Base-by-base conservation (phyloP, 179 eudicot genomes). In the Corrigiola litoralis region DNA sequence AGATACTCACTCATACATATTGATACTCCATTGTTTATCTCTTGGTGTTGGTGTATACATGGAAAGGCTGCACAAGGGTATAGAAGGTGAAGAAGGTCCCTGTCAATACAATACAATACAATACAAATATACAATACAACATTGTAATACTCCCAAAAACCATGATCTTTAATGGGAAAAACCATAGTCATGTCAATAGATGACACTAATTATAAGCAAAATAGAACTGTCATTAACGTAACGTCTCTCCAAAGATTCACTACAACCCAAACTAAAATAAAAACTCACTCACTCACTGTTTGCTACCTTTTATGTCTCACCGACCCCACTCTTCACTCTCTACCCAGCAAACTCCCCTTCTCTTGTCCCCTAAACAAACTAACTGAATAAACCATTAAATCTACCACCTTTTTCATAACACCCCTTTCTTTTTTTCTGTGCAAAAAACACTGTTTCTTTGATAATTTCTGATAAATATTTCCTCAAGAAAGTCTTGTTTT, bases 241-340 rank as follows among this genome's bases (percentile, higher is more conserved):
- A 85, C 85, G 95, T 81, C 79, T 78, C 50, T 76, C 81, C 87
- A 79, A 85, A 81, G 86, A 72, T 75, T 76, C 78, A 87, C 77
- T 72, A 71, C 69, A 75, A 72, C 80, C 81, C 79, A 69, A 74
- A 73, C 58, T 40, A 48, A 47, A 47, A 20, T 46, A 31, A 52
- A 60, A 31, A 33, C 38, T 36, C n/a, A n/a, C 28, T 27, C 34
- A 16, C 21, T 6, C 38, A 6, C 46, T 13, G 27, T 61, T 53
- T 73, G 14, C 44, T 27, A 47, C 72, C 69, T 61, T 73, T 53
- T 68, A 55, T 68, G 59, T 65, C 54, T 38, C 50, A 61, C 72
- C 67, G 71, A 67, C 73, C 72, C 73, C 73, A 72, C 73, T 28
- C 70, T 52, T 69, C 34, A 58, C 66, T 64, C 72, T 68, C 54